Base-by-base conservation (phyloP, 306 rosid genomes). In the Neltuma alba region DNA sequence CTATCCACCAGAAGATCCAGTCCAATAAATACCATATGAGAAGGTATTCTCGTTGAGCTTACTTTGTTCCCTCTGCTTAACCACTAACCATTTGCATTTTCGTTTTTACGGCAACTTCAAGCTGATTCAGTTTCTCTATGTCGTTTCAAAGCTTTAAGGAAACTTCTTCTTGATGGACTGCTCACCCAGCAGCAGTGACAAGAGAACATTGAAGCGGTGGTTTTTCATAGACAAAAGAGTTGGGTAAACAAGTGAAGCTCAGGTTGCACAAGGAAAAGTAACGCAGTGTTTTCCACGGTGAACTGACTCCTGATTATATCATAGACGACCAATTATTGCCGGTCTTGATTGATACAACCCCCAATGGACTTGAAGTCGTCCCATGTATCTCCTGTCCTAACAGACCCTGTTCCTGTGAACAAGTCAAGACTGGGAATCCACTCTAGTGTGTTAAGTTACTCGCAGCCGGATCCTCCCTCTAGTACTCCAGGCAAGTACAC, bases 191-290 rank as follows among this genome's bases (percentile, higher is more conserved):
- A 68, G 54, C 84, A 79, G 88, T 87, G 97, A 89, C 90, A 91
- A 89, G 76, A 91, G 87, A 83, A 88, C 97, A 57, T 76, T 92
- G 87, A 94, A 92, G 89, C 86, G 92, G 86, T 92, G 99, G 99
- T 92, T 92, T 77, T 94, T 94, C 89, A 91, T 91, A 18, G 99
- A 94, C 85, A 91, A 94, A 60, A 89, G 91, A 78, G 97, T 92
- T 63, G 99, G 99, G 76, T 94, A 76, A 83, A 79, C 41, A 66
- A 63, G 58, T 44, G 66, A 79, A 8, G 15, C 41, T 62, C 57
- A 54, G 36, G 47, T 62, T 48, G 74, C 77, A 52, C 42, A 62
- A 16, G 21, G 10, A 33, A 71, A 31, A 70, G 5, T 27, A 81
- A 63, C 77, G 14, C 21, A 47, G 54, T 47, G 41, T 40, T 54